phyloP scores from a whole-genome alignment of 345 rosid species.

The Bretschneidera sinensis region DNA sequence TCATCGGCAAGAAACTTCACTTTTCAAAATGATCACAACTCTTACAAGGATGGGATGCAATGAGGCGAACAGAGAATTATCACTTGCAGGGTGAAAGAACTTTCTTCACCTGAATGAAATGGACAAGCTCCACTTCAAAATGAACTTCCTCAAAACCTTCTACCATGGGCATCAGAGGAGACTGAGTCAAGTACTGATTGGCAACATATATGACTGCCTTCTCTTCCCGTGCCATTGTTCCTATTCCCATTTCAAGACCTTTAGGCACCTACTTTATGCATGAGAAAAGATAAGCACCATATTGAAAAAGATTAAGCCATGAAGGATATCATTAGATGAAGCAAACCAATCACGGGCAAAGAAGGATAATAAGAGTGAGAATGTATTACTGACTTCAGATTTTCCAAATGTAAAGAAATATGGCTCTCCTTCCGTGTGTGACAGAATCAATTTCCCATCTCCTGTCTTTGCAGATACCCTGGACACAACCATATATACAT shows the following conservation, averaged over 20 bases:
- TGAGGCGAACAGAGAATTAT: background rate
- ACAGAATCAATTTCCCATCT: constrained; percentile 56
- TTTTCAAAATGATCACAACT: constrained; percentile 1
- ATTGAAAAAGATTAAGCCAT: no score
- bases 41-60: background rate
- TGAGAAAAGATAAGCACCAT: constrained; percentile 15
- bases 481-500: constrained; percentile 14
- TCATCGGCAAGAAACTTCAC: no score
- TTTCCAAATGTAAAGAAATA: constrained; percentile 83
- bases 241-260: constrained; percentile 97
- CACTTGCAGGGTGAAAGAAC: background rate
- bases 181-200: constrained; percentile 56
- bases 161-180: constrained; percentile 53
- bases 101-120: constrained; percentile 68
- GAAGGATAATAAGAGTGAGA: no score
- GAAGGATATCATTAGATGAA: no score
- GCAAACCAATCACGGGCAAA: no score
- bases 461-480: constrained; percentile 86
- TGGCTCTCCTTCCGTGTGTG: constrained; percentile 63
- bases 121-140: constrained; percentile 91
- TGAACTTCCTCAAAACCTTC: constrained; percentile 81
- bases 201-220: constrained; percentile 83
- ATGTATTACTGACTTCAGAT: constrained; percentile 82
- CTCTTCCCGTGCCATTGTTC: constrained; percentile 84
- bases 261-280: constrained; percentile 66